phyloP scores from a whole-genome alignment of 306 rosid species.

The Castanea crenata region DNA sequence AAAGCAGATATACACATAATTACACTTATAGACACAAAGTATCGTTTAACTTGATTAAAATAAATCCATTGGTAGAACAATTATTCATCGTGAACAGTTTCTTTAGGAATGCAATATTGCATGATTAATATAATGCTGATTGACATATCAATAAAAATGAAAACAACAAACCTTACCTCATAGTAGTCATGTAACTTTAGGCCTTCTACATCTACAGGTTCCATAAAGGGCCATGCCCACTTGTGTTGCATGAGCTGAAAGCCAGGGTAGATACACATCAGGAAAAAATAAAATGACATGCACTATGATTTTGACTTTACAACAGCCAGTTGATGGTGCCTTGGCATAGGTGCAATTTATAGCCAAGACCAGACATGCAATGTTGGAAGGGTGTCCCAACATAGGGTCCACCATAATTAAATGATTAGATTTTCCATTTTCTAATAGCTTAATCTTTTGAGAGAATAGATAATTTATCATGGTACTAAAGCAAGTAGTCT shows the following conservation, averaged over 20 bases:
- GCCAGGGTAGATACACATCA: conserved; percentile 1
- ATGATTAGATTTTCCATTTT: too few relatives aligned
- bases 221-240: conserved; percentile 94
- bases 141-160: conserved; percentile 1
- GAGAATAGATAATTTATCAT: too few relatives aligned
- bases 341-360: neutral
- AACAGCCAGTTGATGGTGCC: neutral
- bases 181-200: conserved; percentile 84
- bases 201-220: conserved; percentile 92
- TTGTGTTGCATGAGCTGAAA: conserved; percentile 87
- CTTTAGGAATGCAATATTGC: neutral
- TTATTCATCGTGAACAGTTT: neutral
- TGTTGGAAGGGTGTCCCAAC: neutral
- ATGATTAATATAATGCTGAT: neutral
- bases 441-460: too few relatives aligned
- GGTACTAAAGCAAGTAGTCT: too few relatives aligned
- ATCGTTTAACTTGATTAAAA: neutral
- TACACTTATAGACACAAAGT: neutral
- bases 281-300: neutral
- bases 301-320: neutral
- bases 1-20: neutral
- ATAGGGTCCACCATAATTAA: neutral
- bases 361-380: neutral
- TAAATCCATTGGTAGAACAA: neutral
- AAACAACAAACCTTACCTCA: conserved; percentile 50